Evolutionary conservation across 2,329 filamentous ascomycete species (phyloP).

Genomic region (Neospermospora avenae): DNA sequence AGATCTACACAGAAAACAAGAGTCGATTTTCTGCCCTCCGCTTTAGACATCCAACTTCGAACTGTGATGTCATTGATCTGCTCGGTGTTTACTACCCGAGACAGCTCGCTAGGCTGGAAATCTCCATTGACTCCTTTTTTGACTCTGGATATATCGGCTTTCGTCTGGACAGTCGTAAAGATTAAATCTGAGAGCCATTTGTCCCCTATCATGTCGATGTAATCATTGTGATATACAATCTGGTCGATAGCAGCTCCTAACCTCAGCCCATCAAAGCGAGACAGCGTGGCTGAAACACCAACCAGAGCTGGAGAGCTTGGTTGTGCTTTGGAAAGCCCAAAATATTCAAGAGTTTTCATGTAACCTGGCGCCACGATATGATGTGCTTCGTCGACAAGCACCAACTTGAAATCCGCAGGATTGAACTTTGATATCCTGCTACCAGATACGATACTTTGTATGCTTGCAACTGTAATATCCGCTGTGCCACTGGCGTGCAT

Average conservation of each 20-base stretch:
- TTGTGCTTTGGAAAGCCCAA: slow-evolving; percentile 59
- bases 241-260: slow-evolving; percentile 86
- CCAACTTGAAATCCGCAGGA: slow-evolving; percentile 74
- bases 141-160: slow-evolving; percentile 73
- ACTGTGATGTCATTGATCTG: slow-evolving; percentile 81
- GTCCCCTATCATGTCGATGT: slow-evolving; percentile 77
- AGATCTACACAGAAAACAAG: slow-evolving; percentile 94
- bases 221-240: slow-evolving; percentile 92
- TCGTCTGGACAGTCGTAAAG: slow-evolving; percentile 87
- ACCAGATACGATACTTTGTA: slow-evolving; percentile 77
- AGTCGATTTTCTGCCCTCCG: slow-evolving; percentile 72
- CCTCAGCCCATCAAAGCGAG: slow-evolving; percentile 76
- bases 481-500: slow-evolving; percentile 72
- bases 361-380: slow-evolving; percentile 89
- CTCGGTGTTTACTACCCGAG: slow-evolving; percentile 76
- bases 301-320: slow-evolving; percentile 64
- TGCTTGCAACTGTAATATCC: slow-evolving; percentile 90
- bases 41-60: slow-evolving; percentile 79
- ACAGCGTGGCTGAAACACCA: slow-evolving; percentile 81
- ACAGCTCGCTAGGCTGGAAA: slow-evolving; percentile 76
- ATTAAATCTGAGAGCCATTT: slow-evolving; percentile 91
- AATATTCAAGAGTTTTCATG: slow-evolving; percentile 71
- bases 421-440: slow-evolving; percentile 81
- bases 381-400: slow-evolving; percentile 94
- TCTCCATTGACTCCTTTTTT: slow-evolving; percentile 66